A percentile compares a stretch with the other conserved stretches of the same genome.
Conservation (phyloP, 2,329 filamentous ascomycete genomes). For the Venturia pyrina region DNA sequence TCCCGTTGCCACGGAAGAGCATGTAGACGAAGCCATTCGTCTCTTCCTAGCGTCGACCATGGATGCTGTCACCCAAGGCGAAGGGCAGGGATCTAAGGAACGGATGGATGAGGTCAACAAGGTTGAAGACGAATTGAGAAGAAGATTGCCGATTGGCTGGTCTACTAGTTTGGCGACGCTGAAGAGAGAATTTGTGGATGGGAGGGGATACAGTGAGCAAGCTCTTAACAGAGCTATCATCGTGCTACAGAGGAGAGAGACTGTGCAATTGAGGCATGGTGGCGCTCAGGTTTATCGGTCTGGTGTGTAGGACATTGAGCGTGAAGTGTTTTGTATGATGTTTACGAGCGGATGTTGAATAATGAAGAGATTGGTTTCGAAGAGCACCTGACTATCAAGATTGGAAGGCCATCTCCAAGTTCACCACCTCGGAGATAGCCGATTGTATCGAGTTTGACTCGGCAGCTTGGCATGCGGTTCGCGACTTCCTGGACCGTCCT, state of each 20-base stretch:
- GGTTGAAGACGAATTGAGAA: slow-evolving; percentile 79
- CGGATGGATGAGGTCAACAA: slow-evolving; percentile 81
- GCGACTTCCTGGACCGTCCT: too few relatives aligned
- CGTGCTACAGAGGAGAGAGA: slow-evolving; percentile 79
- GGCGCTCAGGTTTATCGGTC: slow-evolving; percentile 66
- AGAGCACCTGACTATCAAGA: neutral
- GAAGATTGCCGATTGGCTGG: slow-evolving; percentile 87
- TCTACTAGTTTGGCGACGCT: slow-evolving; percentile 82
- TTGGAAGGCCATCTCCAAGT: neutral
- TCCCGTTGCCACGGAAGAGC: slow-evolving; percentile 75
- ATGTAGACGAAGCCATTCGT: slow-evolving; percentile 95
- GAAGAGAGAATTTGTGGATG: slow-evolving; percentile 82
- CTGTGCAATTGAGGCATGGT: slow-evolving; percentile 69
- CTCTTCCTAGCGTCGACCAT: slow-evolving; percentile 95
- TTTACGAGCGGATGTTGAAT: neutral
- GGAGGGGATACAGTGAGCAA: slow-evolving; percentile 81
- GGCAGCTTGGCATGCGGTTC: too few relatives aligned
- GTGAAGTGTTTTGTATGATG: neutral
- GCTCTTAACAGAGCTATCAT: slow-evolving; percentile 75
- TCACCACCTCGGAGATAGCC: neutral
- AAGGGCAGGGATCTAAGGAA: slow-evolving; percentile 68
- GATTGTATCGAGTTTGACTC: neutral
- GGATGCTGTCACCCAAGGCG: slow-evolving; percentile 91
- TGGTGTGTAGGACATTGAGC: slow-evolving; percentile 41
- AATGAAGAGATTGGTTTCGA: too few relatives aligned